Conservation (phyloP, 345 rosid genomes). For the Populus simonii region DNA sequence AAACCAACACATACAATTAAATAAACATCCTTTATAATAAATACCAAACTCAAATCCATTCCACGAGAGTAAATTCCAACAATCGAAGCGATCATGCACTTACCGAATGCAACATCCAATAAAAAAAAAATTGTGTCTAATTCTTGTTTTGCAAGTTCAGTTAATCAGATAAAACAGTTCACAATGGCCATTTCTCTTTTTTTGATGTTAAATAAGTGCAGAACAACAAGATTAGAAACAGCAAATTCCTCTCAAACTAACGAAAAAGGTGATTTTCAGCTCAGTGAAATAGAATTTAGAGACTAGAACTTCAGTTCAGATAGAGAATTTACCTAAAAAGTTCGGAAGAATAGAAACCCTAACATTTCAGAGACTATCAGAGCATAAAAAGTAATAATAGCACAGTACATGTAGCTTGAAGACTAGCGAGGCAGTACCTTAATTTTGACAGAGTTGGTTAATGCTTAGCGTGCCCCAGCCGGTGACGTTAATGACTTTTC, state of each 20-base stretch:
- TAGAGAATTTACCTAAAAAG: neutral
- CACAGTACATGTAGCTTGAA: neutral
- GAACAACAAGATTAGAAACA: neutral
- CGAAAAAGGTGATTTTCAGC: neutral
- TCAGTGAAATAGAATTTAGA: neutral
- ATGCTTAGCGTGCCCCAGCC: neutral
- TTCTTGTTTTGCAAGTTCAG: neutral
- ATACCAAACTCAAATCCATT: neutral
- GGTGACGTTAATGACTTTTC: neutral
- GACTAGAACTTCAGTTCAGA: neutral
- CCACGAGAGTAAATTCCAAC: neutral
- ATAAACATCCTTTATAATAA: neutral
- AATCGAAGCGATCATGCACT: neutral
- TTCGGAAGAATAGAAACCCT: neutral
- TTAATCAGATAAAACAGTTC: neutral
- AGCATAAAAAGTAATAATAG: neutral
- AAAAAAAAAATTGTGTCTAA: neutral
- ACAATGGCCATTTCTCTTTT: neutral
- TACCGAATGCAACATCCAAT: neutral
- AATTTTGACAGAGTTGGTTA: neutral
- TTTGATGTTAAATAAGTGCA: neutral
- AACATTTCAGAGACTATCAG: neutral
- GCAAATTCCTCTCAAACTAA: neutral
- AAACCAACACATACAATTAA: neutral
- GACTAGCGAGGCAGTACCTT: constrained; percentile 2